Conservation (phyloP, 1,139 yeast genomes). For the Diutina neorugosa region DNA sequence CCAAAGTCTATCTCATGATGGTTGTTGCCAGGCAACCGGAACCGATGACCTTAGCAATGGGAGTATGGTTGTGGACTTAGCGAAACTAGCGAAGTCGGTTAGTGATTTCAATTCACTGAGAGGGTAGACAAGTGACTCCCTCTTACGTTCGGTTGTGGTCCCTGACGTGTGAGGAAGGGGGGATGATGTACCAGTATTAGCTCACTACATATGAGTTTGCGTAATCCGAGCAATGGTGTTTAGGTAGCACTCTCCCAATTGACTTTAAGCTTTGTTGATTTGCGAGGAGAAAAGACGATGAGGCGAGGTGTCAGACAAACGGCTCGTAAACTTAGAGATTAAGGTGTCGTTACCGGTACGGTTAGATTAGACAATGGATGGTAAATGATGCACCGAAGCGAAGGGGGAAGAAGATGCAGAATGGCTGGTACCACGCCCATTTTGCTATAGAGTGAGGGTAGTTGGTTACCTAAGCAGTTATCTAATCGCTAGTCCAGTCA, state of each 20-base stretch:
- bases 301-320: neutral
- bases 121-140: too few species aligned
- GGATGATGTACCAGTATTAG: neutral
- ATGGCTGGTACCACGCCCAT: neutral
- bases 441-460: too few species aligned
- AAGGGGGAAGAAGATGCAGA: neutral
- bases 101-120: too few species aligned
- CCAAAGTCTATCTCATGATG: too few species aligned
- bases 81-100: too few species aligned
- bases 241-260: too few species aligned
- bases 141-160: neutral
- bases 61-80: too few species aligned
- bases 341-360: too few species aligned
- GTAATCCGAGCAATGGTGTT: too few species aligned
- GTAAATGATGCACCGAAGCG: neutral
- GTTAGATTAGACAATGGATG: neutral
- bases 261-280: neutral
- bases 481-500: neutral
- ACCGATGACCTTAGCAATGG: too few species aligned
- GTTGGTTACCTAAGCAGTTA: neutral
- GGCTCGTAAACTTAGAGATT: neutral
- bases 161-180: neutral
- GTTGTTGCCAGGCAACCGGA: too few species aligned
- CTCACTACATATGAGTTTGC: too few species aligned
- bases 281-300: neutral